These are phyloP conservation scores for Macrophomina phaseolina DNA, from an alignment of 2,329 filamentous ascomycete genomes.

Conservation along the genomic window DNA sequence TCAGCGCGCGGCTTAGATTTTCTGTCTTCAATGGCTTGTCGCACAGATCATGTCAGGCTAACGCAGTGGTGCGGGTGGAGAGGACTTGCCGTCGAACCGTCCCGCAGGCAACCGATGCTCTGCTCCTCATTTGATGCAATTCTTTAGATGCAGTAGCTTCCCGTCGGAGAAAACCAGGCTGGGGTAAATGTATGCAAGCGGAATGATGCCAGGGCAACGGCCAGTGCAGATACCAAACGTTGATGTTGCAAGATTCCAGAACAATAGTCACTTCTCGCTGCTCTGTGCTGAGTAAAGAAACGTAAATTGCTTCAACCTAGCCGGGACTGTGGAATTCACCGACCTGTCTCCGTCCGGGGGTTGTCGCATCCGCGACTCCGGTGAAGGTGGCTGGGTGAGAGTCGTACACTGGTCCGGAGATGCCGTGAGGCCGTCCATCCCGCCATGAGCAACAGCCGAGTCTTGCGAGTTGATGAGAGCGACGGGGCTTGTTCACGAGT, in stretches of 20 bases:
- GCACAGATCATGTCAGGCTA: too few relatives aligned
- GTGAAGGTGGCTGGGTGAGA: neutral
- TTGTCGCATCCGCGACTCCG: neutral
- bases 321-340: neutral
- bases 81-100: too few relatives aligned
- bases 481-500: neutral
- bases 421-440: neutral
- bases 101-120: too few relatives aligned
- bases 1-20: too few relatives aligned
- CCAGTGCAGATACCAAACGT: neutral
- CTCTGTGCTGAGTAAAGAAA: neutral
- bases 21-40: too few relatives aligned
- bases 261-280: neutral
- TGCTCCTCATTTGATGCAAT: too few relatives aligned
- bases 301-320: neutral
- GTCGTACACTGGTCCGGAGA: neutral
- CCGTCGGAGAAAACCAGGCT: too few relatives aligned
- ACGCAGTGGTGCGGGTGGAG: too few relatives aligned
- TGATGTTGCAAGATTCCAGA: neutral
- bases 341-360: neutral
- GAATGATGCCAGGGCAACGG: neutral
- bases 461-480: neutral
- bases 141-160: too few relatives aligned
- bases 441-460: neutral
- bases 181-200: too few relatives aligned